phyloP scores from a whole-genome alignment of 306 rosid species.

The Senna siamea region DNA sequence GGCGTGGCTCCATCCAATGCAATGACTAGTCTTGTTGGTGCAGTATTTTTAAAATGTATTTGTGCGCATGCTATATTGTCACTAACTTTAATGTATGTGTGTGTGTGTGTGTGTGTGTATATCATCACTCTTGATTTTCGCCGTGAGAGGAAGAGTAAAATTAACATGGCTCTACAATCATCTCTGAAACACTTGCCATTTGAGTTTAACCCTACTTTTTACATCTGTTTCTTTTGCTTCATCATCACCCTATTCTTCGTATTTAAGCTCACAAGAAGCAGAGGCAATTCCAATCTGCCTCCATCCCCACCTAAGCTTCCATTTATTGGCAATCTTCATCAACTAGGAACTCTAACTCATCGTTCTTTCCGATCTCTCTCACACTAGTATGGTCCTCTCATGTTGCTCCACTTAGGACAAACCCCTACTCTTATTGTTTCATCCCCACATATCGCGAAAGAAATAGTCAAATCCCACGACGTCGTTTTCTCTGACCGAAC shows the following conservation, averaged over 20 bases:
- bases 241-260: background rate
- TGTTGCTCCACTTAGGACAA: conserved; percentile 42
- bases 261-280: background rate
- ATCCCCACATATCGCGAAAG: conserved; percentile 21
- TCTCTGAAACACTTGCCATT: no score
- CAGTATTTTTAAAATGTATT: background rate
- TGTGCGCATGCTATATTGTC: no score
- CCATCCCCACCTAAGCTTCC: conserved; percentile 55
- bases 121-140: background rate
- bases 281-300: conserved; percentile 27
- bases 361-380: conserved; percentile 42
- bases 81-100: no score
- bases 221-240: background rate
- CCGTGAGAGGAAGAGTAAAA: no score
- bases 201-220: no score
- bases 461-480: conserved; percentile 18
- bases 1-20: no score
- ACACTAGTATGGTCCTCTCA: conserved; percentile 44
- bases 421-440: conserved; percentile 24
- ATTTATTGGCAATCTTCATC: conserved; percentile 52
- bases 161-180: no score
- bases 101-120: no score
- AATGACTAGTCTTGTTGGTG: no score
- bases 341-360: conserved; percentile 49
- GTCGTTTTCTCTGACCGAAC: conserved; percentile 9